Conservation (phyloP, 495 filamentous ascomycete genomes). For the Geoglossum glabrum region DNA sequence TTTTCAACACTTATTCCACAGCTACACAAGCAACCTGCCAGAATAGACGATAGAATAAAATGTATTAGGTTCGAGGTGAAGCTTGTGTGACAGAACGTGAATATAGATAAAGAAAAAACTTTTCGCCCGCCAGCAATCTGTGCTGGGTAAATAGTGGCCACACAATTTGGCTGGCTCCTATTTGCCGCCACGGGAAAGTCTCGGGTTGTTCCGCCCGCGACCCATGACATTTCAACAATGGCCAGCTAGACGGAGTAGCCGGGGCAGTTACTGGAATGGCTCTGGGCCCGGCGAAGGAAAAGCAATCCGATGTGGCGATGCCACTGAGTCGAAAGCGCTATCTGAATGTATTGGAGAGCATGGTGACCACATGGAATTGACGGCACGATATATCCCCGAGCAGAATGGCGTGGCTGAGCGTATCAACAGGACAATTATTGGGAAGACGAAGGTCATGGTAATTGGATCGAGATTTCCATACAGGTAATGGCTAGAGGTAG, state of each 20-base stretch:
- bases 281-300: background rate
- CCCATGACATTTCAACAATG: too few relatives aligned
- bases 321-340: background rate
- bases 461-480: background rate
- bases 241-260: background rate
- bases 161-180: too few relatives aligned
- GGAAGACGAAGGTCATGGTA: background rate
- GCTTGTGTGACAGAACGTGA: too few relatives aligned
- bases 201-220: too few relatives aligned
- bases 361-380: background rate
- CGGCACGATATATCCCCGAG: background rate
- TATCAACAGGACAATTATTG: constrained; percentile 1
- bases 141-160: too few relatives aligned
- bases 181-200: too few relatives aligned
- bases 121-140: too few relatives aligned
- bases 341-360: background rate
- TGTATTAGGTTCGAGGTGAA: too few relatives aligned
- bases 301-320: background rate
- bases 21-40: too few relatives aligned
- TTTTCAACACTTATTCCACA: too few relatives aligned
- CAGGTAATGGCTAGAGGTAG: background rate
- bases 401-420: constrained; percentile 1
- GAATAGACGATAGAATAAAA: too few relatives aligned
- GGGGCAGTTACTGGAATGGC: background rate
- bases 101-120: too few relatives aligned